Evolutionary conservation across 345 rosid genomes (phyloP), one percentile per base, ranked within the genome.

Genomic region (Reutealis trisperma): DNA sequence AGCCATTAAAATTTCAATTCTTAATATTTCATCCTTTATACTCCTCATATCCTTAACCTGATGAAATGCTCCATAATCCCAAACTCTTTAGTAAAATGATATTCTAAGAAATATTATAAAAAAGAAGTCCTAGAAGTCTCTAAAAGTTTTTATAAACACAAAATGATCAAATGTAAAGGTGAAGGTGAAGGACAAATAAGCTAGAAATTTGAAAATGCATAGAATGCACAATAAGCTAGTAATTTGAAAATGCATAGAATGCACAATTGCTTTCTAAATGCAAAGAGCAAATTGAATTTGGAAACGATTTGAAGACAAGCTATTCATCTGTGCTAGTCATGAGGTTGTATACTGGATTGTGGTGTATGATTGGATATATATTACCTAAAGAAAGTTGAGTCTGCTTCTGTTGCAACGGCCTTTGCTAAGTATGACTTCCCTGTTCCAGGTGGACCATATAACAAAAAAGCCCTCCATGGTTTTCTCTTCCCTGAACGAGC

Each of bases 391-490:
- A 93, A 93, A 41, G 97, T 93, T 67, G 97, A 93, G 62, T 92
- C 98, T 32, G 97, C 97, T 84, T 93, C 97, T 24, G 98, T 92
- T 57, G 97, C 98, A 75, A 92, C 98, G 78, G 98, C 98, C 85
- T 93, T 93, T 2, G 98, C 98, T 70, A 93, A 80, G 76, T 93
- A 93, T 16, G 98, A 92, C 84, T 93, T 93, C 51, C 98, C 98
- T 15, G 98, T 93, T 66, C 98, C 98, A 67, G 98, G 98, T 27
- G 97, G 98, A 27, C 98, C 98, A 78, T 90, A 93, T 70, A 92
- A 82, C 45, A 92, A 84, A 74, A 93, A 93, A 22, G 98, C 98
- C 80, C 93, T 86, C 98, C 98, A 93, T 1, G 97, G 98, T 59
- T 83, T 87, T 64, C 98, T 90, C 92, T 93, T 93, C 60, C 98